Conservation (phyloP, 1,284 basidiomycete genomes). For the Microbotryum violaceum region DNA sequence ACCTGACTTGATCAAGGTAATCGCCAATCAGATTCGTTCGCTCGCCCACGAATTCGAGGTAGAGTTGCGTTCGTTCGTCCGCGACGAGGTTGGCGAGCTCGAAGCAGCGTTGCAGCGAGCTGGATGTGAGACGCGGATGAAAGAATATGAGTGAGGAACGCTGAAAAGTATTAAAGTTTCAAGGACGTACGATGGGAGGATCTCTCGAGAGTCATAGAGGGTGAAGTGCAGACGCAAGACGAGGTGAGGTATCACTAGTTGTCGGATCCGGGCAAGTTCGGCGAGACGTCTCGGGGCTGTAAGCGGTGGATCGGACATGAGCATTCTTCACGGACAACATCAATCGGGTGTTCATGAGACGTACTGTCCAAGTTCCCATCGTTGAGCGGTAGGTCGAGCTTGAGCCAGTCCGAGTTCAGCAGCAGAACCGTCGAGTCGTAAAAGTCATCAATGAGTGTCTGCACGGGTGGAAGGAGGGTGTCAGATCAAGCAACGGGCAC, state of each 20-base stretch:
- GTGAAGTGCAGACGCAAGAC: constrained; percentile 74
- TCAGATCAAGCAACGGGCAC: neutral
- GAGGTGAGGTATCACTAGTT: constrained; percentile 84
- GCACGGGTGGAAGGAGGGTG: neutral
- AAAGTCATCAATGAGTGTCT: constrained; percentile 41
- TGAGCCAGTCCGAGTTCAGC: constrained; percentile 47
- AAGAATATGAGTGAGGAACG: neutral
- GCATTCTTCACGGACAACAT: neutral
- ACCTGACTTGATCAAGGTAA: constrained; percentile 63
- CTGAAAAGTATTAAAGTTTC: neutral
- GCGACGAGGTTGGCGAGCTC: constrained; percentile 76
- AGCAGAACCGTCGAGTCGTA: constrained; percentile 42
- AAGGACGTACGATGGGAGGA: constrained; percentile 61
- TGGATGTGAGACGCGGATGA: constrained; percentile 37
- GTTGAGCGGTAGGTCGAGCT: constrained; percentile 35
- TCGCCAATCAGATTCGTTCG: constrained; percentile 50
- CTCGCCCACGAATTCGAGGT: constrained; percentile 65
- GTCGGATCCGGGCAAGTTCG: constrained; percentile 72
- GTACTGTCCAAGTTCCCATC: constrained; percentile 8
- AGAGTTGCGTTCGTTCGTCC: constrained; percentile 76
- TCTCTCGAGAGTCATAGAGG: constrained; percentile 57
- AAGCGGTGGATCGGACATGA: neutral
- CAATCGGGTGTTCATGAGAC: neutral
- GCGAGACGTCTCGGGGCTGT: constrained; percentile 53
- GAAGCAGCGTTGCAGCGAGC: constrained; percentile 72